Percentiles rank a stretch among this genome's conserved stretches.
Conservation (phyloP, 352 stramenopile species). For the Phytophthora colocasiae region DNA sequence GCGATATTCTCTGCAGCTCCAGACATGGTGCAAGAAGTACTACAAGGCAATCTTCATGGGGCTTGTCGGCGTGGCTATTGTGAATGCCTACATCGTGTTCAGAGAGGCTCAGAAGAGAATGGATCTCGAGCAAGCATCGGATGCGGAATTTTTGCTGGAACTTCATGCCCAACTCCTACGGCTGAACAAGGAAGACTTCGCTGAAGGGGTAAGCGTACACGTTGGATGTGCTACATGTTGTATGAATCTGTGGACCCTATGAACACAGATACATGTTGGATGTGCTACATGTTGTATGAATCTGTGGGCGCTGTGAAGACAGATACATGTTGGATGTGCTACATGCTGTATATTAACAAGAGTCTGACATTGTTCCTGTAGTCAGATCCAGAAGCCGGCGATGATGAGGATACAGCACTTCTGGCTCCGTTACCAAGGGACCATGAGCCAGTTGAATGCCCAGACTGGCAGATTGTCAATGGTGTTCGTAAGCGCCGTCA, state of each 20-base stretch:
- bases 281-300: not conserved
- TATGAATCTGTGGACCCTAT: not conserved
- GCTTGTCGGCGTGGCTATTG: not conserved
- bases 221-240: slow-evolving; percentile 6
- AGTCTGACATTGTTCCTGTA: too few species aligned
- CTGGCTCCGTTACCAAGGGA: not conserved
- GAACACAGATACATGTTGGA: not conserved
- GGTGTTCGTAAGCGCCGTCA: slow-evolving; percentile 8
- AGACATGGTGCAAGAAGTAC: slow-evolving; percentile 28
- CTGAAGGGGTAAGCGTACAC: not conserved
- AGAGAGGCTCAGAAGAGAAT: not conserved
- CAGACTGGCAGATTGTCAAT: slow-evolving; percentile 15
- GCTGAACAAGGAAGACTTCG: not conserved
- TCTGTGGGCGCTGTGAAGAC: not conserved
- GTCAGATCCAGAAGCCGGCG: too few species aligned
- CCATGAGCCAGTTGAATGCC: not conserved
- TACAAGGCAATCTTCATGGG: slow-evolving; percentile 35
- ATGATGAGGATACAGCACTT: not conserved
- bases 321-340: not conserved
- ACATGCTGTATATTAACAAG: not conserved
- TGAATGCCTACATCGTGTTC: not conserved
- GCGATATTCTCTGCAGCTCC: slow-evolving; percentile 24
- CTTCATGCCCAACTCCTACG: slow-evolving; percentile 21
- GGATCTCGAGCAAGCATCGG: not conserved
- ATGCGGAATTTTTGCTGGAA: slow-evolving; percentile 17